Conservation (phyloP, 1,139 yeast genomes). For the Hansenula sp. region DNA sequence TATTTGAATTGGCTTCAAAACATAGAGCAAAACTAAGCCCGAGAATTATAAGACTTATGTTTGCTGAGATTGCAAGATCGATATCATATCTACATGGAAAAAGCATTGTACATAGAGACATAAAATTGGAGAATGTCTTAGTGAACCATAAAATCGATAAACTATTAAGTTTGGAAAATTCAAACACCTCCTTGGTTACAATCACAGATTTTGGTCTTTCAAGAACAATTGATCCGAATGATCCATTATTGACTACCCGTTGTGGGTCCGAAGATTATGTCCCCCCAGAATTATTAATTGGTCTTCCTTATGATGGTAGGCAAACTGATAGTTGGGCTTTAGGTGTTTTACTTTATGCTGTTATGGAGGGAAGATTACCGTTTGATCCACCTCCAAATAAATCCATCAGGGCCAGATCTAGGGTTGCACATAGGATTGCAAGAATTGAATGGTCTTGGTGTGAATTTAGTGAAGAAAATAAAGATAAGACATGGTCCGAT, state of each 20-base stretch:
- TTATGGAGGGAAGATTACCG: conserved; percentile 82
- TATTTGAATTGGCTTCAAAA: conserved; percentile 59
- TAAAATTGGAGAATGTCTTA: conserved; percentile 78
- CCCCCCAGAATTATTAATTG: conserved; percentile 88
- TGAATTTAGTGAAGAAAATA: conserved; percentile 30
- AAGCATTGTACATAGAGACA: conserved; percentile 78
- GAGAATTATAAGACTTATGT: conserved; percentile 52
- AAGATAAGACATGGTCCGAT: conserved; percentile 10
- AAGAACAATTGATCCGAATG: conserved; percentile 52
- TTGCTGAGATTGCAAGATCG: conserved; percentile 66
- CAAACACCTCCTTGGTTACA: conserved; percentile 44
- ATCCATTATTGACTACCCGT: conserved; percentile 71
- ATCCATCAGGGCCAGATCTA: conserved; percentile 48
- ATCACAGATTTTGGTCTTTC: conserved; percentile 90
- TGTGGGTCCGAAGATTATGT: conserved; percentile 97
- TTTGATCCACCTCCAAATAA: conserved; percentile 69
- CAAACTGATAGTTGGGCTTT: conserved; percentile 92
- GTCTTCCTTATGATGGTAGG: conserved; percentile 84
- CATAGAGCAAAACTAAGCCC: conserved; percentile 37
- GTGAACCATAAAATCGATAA: conserved; percentile 38
- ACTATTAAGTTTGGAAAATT: conserved; percentile 23
- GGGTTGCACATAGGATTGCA: conserved; percentile 86
- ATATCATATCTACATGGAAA: conserved; percentile 69
- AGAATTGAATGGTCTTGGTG: conserved; percentile 92
- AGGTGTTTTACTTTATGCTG: conserved; percentile 82